Evolutionary conservation across 163 green algal species (phyloP).

Genomic region (Volvox carteri): DNA sequence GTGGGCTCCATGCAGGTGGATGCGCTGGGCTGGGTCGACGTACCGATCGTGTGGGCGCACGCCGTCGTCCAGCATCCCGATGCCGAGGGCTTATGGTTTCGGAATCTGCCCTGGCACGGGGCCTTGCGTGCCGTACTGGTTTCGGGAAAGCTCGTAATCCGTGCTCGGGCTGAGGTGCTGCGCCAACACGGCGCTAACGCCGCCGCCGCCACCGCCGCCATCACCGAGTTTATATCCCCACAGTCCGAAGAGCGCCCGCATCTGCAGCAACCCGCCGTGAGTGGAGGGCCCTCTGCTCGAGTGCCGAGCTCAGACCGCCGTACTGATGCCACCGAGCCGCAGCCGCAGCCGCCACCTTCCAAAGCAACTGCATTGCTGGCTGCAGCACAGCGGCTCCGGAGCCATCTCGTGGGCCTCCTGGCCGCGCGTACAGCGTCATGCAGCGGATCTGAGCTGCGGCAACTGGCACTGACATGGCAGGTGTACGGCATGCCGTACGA

Average conservation of each 20-base stretch:
- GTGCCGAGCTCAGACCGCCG: too few relatives aligned
- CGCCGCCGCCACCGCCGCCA: background rate
- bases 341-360: background rate
- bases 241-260: background rate
- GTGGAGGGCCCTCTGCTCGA: too few relatives aligned
- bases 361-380: background rate
- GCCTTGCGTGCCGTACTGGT: constrained; percentile 27
- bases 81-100: constrained; percentile 19
- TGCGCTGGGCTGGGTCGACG: constrained; percentile 21
- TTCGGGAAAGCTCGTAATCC: background rate
- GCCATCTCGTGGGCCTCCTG: constrained; percentile 11
- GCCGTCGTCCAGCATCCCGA: constrained; percentile 13
- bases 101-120: constrained; percentile 20
- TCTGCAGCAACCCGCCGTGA: background rate
- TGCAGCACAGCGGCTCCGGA: background rate
- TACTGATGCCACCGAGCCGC: too few relatives aligned
- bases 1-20: constrained; percentile 35
- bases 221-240: background rate
- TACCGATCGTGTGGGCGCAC: constrained; percentile 11
- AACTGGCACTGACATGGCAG: constrained; percentile 32
- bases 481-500: constrained; percentile 46
- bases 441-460: background rate
- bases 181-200: constrained; percentile 18
- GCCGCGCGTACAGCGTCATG: background rate
- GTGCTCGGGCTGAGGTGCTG: constrained; percentile 17